phyloP scores from a whole-genome alignment of 2,329 filamentous ascomycete species.

The Colletotrichum sp. region DNA sequence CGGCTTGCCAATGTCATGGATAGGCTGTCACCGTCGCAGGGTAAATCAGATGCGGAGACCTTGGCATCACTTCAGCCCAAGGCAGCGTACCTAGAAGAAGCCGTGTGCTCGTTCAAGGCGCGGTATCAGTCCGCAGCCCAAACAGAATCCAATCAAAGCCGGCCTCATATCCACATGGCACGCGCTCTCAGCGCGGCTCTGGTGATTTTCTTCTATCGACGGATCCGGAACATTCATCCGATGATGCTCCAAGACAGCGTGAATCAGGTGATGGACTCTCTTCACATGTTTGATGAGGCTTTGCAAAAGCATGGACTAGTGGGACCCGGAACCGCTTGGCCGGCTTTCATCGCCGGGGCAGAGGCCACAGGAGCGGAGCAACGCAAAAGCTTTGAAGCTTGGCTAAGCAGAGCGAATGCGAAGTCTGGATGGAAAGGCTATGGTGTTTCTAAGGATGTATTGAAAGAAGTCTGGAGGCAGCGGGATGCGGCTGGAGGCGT shows the following conservation, averaged over 20 bases:
- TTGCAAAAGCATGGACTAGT: not conserved
- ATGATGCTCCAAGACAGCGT: not conserved
- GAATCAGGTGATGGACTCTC: not conserved
- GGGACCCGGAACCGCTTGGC: not conserved
- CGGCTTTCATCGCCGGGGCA: not conserved
- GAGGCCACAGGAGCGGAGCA: not conserved
- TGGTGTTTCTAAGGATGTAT: not conserved
- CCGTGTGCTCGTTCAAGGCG: not conserved
- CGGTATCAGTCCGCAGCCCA: not conserved
- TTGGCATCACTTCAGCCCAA: not conserved
- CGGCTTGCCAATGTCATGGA: slow-evolving; percentile 1
- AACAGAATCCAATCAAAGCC: not conserved
- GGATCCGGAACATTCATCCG: not conserved
- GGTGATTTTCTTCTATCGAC: not conserved
- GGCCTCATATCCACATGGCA: not conserved
- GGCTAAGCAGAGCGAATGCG: not conserved
- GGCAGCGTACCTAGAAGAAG: not conserved
- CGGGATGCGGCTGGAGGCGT: not conserved
- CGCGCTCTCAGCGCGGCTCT: not conserved
- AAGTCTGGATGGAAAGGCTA: not conserved
- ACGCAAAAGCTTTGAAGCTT: not conserved
- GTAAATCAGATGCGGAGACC: not conserved
- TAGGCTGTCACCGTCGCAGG: not conserved
- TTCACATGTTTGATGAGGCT: not conserved
- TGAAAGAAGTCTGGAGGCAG: not conserved